phyloP scores from a whole-genome alignment of 2,329 filamentous ascomycete species.

The Hymenoscyphus fraxineus region DNA sequence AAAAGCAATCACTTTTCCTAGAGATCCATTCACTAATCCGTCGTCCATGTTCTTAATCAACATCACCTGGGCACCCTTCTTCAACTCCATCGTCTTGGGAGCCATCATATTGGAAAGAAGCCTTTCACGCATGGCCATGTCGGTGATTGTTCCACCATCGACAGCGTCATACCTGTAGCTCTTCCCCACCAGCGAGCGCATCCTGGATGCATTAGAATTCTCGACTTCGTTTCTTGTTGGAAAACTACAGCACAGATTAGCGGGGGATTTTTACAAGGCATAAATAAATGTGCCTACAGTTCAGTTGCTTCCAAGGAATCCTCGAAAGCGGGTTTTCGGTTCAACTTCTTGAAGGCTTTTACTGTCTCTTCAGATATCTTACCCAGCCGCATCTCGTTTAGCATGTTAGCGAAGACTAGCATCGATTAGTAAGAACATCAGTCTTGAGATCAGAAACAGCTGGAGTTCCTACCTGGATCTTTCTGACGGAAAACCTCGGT shows the following conservation, averaged over 20 bases:
- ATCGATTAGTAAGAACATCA: constrained; percentile 28
- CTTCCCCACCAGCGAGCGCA: constrained; percentile 68
- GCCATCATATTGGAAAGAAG: constrained; percentile 91
- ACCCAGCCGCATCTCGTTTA: constrained; percentile 96
- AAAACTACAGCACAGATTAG: constrained; percentile 51
- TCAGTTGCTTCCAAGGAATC: constrained; percentile 82
- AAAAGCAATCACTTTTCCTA: constrained; percentile 81
- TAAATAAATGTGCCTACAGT: constrained; percentile 47
- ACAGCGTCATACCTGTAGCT: constrained; percentile 64
- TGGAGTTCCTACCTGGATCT: constrained; percentile 57
- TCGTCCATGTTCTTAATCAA: constrained; percentile 99
- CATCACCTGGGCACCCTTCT: constrained; percentile 96
- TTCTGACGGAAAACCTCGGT: constrained; percentile 96
- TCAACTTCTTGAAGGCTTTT: constrained; percentile 68
- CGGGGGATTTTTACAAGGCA: background rate
- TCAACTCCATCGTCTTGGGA: constrained; percentile 72
- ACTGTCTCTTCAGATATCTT: constrained; percentile 74
- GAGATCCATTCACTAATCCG: constrained; percentile 85
- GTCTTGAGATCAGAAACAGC: background rate
- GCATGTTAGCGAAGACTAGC: constrained; percentile 81
- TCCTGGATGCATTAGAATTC: constrained; percentile 71
- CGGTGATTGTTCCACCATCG: constrained; percentile 67
- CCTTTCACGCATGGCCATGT: constrained; percentile 67
- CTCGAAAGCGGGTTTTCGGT: constrained; percentile 65
- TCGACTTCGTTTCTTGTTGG: constrained; percentile 90